These are phyloP conservation scores for Diddensiella transvaalensis DNA, from an alignment of 805 yeast species.

Conservation along the genomic window DNA sequence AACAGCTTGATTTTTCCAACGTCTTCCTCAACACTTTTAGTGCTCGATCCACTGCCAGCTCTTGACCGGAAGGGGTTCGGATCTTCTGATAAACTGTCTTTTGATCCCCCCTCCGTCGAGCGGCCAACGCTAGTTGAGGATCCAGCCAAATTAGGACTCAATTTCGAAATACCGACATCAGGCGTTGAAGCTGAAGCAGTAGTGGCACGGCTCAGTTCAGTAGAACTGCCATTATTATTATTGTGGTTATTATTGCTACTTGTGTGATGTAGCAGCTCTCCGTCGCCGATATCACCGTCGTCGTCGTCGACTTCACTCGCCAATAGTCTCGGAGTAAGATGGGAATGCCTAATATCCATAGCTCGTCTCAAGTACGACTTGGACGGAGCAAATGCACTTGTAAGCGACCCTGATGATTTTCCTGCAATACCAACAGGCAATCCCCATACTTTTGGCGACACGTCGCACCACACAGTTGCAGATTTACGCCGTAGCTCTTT, in stretches of 20 bases:
- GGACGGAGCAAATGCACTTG: slow-evolving; percentile 22
- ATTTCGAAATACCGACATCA: neutral
- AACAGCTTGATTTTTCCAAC: slow-evolving; percentile 34
- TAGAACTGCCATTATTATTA: neutral
- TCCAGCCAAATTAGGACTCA: neutral
- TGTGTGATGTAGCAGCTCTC: neutral
- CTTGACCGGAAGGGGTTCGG: slow-evolving; percentile 17
- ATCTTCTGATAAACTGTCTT: slow-evolving; percentile 3
- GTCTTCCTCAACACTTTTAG: slow-evolving; percentile 33
- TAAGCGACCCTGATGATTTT: slow-evolving; percentile 9
- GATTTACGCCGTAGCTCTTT: slow-evolving; percentile 26
- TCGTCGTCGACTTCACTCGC: slow-evolving; percentile 75
- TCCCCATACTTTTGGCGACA: slow-evolving; percentile 28
- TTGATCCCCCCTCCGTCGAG: neutral
- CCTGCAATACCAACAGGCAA: slow-evolving; percentile 29
- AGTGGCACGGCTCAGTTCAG: neutral
- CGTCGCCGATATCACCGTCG: slow-evolving; percentile 34
- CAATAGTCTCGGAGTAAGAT: slow-evolving; percentile 54
- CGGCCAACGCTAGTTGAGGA: neutral
- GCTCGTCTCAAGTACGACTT: slow-evolving; percentile 32
- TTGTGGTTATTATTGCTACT: neutral
- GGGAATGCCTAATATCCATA: slow-evolving; percentile 38
- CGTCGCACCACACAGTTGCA: slow-evolving; percentile 31
- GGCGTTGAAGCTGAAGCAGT: neutral
- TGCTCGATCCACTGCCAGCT: slow-evolving; percentile 20